Percentiles rank a stretch among this genome's conserved stretches.
Conservation (phyloP, 495 filamentous ascomycete species). For the Aspergillus mulundensis region DNA sequence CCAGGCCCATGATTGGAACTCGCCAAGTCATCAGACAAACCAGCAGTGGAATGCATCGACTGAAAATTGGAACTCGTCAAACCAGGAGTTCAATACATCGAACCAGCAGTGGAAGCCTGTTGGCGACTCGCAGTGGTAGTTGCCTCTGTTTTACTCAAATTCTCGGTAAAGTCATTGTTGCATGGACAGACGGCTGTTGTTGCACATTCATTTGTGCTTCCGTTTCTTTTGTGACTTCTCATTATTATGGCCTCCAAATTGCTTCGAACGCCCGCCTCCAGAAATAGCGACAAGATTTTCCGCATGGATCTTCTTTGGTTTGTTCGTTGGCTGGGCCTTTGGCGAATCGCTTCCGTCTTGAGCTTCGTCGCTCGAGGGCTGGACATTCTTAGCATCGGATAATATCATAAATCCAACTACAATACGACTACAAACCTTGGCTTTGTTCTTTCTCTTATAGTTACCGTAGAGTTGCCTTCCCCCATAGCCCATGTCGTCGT, state of each 20-base stretch:
- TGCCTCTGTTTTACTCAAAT: background rate
- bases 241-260: slow-evolving; percentile 12
- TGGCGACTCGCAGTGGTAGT: background rate
- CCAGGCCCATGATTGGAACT: background rate
- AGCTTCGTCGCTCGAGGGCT: slow-evolving; percentile 14
- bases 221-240: slow-evolving; percentile 40
- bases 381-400: slow-evolving; percentile 6
- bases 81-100: background rate
- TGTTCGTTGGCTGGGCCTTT: slow-evolving; percentile 8
- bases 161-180: background rate
- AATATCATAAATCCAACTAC: background rate
- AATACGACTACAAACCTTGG: slow-evolving; percentile 15
- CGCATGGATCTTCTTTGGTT: slow-evolving; percentile 21
- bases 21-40: background rate
- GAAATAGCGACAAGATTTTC: slow-evolving; percentile 35
- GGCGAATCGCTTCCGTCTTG: slow-evolving; percentile 14
- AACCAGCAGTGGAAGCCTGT: background rate
- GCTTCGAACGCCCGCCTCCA: slow-evolving; percentile 19
- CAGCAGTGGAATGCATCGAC: background rate
- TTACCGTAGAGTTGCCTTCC: slow-evolving; percentile 39
- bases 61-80: background rate
- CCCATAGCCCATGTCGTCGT: slow-evolving; percentile 26
- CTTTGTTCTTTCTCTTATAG: slow-evolving; percentile 35
- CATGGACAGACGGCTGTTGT: background rate
- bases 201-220: slow-evolving; percentile 24